phyloP scores from a whole-genome alignment of 2,329 filamentous ascomycete species.

The Cladophialophora psammophila region DNA sequence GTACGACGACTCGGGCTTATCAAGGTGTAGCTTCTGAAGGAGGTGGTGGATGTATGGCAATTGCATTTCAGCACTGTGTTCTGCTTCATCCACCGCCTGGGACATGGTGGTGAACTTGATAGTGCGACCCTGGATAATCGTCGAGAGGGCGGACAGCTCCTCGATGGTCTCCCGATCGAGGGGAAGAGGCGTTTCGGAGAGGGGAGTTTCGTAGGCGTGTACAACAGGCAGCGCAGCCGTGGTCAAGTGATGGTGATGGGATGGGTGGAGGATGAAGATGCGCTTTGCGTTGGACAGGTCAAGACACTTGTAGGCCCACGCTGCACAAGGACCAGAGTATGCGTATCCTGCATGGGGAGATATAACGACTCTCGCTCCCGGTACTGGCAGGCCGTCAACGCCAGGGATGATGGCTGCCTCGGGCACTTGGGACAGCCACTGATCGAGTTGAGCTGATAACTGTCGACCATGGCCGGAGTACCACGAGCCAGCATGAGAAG shows the following conservation, averaged over 20 bases:
- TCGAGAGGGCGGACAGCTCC: conserved; percentile 46
- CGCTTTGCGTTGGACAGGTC: conserved; percentile 85
- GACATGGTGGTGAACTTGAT: conserved; percentile 64
- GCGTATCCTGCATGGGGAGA: conserved; percentile 93
- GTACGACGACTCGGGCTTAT: conserved; percentile 62
- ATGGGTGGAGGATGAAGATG: conserved; percentile 90
- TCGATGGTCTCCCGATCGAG: conserved; percentile 54
- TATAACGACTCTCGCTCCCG: conserved; percentile 83
- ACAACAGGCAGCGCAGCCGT: conserved; percentile 80
- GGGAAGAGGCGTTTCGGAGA: conserved; percentile 53
- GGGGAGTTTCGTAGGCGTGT: conserved; percentile 56
- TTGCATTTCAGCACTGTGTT: conserved; percentile 97
- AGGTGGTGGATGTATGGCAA: conserved; percentile 90
- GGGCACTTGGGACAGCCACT: conserved; percentile 76
- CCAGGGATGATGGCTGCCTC: conserved; percentile 63
- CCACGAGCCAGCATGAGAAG: conserved; percentile 87
- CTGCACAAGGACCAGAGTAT: conserved; percentile 90
- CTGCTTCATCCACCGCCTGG: conserved; percentile 71
- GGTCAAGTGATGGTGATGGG: conserved; percentile 82
- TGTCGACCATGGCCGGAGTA: conserved; percentile 69
- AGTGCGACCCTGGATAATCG: conserved; percentile 38
- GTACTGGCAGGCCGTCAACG: conserved; percentile 70
- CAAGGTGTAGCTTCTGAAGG: conserved; percentile 61
- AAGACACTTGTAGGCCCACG: conserved; percentile 90
- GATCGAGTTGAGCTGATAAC: conserved; percentile 75